A percentile compares a stretch with the other conserved stretches of the same genome.
Evolutionary conservation across 768 basidiomycete genomes (phyloP).

Genomic region (Pholiota microspora): DNA sequence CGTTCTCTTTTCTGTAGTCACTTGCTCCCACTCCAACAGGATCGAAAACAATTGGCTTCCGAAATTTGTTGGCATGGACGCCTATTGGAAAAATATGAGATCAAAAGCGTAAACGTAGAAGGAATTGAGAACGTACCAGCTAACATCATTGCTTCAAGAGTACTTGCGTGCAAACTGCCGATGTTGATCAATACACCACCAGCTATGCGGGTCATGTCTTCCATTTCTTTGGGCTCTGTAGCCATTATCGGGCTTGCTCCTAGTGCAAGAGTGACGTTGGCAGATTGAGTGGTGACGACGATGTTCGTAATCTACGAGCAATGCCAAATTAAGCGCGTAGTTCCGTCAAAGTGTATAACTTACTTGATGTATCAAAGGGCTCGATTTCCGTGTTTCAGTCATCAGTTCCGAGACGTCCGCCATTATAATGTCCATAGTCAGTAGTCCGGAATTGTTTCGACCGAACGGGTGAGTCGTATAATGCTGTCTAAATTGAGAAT

Average conservation of each 20-base stretch:
- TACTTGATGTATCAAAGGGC: conserved; percentile 84
- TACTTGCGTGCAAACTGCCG: conserved; percentile 63
- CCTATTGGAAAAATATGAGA: conserved; percentile 27
- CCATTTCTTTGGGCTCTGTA: conserved; percentile 77
- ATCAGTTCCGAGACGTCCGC: conserved; percentile 49
- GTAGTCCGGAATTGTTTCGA: not conserved
- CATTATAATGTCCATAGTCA: conserved; percentile 31
- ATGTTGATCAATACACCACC: conserved; percentile 83
- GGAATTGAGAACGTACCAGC: conserved; percentile 48
- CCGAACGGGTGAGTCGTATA: conserved; percentile 9
- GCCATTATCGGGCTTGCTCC: conserved; percentile 96
- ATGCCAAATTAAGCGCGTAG: not conserved
- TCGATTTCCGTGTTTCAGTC: conserved; percentile 43
- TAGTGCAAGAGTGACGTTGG: conserved; percentile 85
- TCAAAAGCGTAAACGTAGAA: not conserved
- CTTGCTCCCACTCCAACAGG: conserved; percentile 93
- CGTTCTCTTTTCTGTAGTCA: conserved; percentile 58
- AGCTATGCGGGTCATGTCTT: conserved; percentile 64
- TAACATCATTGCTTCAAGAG: conserved; percentile 70
- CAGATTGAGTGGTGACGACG: conserved; percentile 86
- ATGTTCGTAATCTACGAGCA: conserved; percentile 76
- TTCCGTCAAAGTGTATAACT: not conserved
- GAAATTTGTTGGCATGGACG: conserved; percentile 58
- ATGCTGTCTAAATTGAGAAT: conserved; percentile 41
- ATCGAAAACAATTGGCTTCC: conserved; percentile 83